Evolutionary conservation across 129 eudicot genomes (phyloP), one percentile per base, ranked within the genome.

Genomic region (Calendula officinalis): DNA sequence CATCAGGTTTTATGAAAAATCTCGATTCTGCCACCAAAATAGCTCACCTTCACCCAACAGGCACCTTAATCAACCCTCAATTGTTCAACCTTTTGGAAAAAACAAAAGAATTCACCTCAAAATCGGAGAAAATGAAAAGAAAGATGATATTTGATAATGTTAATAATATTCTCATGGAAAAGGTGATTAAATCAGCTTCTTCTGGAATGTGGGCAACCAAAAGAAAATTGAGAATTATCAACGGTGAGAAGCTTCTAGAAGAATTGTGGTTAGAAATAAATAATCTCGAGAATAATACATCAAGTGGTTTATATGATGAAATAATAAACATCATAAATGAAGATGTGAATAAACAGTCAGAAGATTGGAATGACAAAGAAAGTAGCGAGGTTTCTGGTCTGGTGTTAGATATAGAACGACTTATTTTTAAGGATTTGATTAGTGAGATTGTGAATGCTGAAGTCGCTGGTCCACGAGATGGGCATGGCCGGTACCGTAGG

Each of bases 371-470:
- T 34, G 57, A 66, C n/a, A 62, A 56, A 22, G 30, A 22, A 51
- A 39, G 68, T 44, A 45, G 68, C 39, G 97, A 82, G 77, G 52
- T 77, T 60, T 84, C 97, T 73, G 89, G 80, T 27, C 42, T 94
- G 70, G 92, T 78, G 42, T 77, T 94, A 69, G 99, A 86, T 60
- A 83, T 94, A 43, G 99, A 94, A 70, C 83, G 97, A 14, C 79
- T 81, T 57, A 89, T 94, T 41, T 88, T 85, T 54, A 94, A 89
- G 61, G 99, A 94, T 79, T 82, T 88, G 70, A 86, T 94, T 42
- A 77, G 70, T 11, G 95, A 94, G 75, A 73, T 85, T 7, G 77
- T 86, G 56, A 76, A 70, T 58, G 84, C 70, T 42, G 80, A 77
- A 46, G 69, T 45, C 39, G 47, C 72, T 7, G 68, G 70, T 30